A percentile compares a stretch with the other conserved stretches of the same genome.
These are phyloP conservation scores for Wallacemonas sp. DNA, from an alignment of 208 protist species.

Conservation along the genomic window DNA sequence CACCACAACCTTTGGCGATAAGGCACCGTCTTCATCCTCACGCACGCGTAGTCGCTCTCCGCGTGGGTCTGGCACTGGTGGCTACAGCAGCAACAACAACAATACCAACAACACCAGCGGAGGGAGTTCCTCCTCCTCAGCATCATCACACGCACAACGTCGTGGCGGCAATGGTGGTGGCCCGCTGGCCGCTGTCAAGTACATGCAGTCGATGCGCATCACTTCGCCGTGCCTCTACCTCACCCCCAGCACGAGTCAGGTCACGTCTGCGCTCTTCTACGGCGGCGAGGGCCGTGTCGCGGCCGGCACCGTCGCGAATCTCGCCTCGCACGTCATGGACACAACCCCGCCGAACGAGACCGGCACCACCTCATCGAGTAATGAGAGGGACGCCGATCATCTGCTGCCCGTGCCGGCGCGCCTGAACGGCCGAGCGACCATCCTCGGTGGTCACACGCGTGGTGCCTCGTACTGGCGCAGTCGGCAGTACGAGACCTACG, in stretches of 20 bases:
- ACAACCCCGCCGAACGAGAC: background rate
- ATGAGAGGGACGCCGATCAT: no score
- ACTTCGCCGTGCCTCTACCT: conserved; percentile 14
- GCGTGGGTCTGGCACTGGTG: no score
- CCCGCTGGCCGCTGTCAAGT: background rate
- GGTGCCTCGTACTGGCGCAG: conserved; percentile 23
- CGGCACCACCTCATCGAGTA: no score
- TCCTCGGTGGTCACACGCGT: background rate
- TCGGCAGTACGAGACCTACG: conserved; percentile 60
- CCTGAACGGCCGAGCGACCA: background rate
- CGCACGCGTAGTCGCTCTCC: no score
- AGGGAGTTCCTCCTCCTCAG: no score
- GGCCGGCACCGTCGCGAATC: background rate
- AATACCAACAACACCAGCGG: no score
- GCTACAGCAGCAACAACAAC: no score
- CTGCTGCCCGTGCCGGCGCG: conserved; percentile 2
- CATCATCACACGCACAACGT: background rate
- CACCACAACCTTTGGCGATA: no score
- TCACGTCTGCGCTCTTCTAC: conserved; percentile 10
- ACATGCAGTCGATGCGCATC: conserved; percentile 9
- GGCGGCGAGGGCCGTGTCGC: conserved; percentile 9
- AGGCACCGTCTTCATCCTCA: no score
- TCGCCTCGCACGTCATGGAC: conserved; percentile 3
- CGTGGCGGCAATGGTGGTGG: background rate
- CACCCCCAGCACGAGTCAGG: conserved; percentile 7